phyloP scores from a whole-genome alignment of 306 rosid species.

The Cicer chorassanicum region DNA sequence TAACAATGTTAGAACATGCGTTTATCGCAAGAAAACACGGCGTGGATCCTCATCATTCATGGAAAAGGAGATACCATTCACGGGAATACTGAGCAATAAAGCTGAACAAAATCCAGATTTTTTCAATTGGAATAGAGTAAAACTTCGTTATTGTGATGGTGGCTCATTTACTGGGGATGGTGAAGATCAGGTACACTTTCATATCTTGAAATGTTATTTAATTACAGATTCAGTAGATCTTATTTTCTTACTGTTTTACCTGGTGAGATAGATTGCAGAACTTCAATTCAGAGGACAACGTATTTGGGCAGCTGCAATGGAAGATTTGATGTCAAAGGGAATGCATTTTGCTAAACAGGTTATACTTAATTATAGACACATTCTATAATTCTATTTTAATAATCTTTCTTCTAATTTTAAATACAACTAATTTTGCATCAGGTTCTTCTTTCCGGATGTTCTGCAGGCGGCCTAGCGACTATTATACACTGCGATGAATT shows the following conservation, averaged over 20 bases:
- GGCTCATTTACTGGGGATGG: slow-evolving; percentile 90
- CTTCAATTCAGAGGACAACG: slow-evolving; percentile 93
- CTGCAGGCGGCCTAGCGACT: slow-evolving; percentile 97
- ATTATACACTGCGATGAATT: slow-evolving; percentile 91
- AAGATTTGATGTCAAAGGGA: slow-evolving; percentile 84
- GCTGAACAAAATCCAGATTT: slow-evolving; percentile 91
- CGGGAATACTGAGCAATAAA: slow-evolving; percentile 79
- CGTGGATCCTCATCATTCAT: slow-evolving; percentile 81
- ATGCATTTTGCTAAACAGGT: slow-evolving; percentile 88
- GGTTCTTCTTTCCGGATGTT: slow-evolving; percentile 97
- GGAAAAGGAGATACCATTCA: slow-evolving; percentile 81
- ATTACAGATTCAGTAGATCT: no score
- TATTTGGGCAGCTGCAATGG: slow-evolving; percentile 92
- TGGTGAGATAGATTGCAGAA: slow-evolving; percentile 55
- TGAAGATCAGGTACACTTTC: slow-evolving; percentile 67
- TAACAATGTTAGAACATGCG: slow-evolving; percentile 74
- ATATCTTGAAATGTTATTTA: slow-evolving; percentile 12
- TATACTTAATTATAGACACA: not conserved
- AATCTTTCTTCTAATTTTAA: slow-evolving; percentile 26
- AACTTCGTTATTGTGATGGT: slow-evolving; percentile 98
- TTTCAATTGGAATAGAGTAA: slow-evolving; percentile 93
- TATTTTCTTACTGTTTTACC: not conserved
- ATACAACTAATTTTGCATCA: slow-evolving; percentile 43
- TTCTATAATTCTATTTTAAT: not conserved
- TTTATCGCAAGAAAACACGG: slow-evolving; percentile 77